Conservation (phyloP, 192 early-diverging fungal genomes). For the Coemansia sp. region DNA sequence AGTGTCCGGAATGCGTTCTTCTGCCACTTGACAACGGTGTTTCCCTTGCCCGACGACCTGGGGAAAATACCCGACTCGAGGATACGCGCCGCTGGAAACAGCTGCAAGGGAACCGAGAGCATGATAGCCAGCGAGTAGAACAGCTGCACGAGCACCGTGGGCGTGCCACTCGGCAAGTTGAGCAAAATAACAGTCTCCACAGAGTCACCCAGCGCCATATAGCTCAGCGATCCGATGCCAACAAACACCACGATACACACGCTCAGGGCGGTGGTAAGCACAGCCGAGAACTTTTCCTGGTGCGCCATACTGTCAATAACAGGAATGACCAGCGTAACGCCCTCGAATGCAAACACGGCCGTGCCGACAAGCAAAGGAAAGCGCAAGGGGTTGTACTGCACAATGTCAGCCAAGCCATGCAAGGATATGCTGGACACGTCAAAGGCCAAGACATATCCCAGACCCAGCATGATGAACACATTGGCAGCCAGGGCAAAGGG, state of each 20-base stretch:
- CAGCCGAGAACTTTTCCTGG: slow-evolving; percentile 78
- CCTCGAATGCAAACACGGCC: slow-evolving; percentile 89
- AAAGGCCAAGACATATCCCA: slow-evolving; percentile 82
- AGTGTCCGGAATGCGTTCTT: slow-evolving; percentile 81
- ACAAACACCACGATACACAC: slow-evolving; percentile 81
- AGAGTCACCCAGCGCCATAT: slow-evolving; percentile 81
- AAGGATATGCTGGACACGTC: slow-evolving; percentile 57
- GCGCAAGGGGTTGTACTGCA: slow-evolving; percentile 73
- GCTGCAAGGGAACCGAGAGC: slow-evolving; percentile 87
- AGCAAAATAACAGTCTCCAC: slow-evolving; percentile 89
- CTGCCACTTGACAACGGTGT: slow-evolving; percentile 79
- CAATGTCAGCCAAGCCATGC: slow-evolving; percentile 62
- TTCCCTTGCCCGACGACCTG: slow-evolving; percentile 78
- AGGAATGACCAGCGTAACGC: slow-evolving; percentile 81
- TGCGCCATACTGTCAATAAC: slow-evolving; percentile 83
- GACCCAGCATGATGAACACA: slow-evolving; percentile 87
- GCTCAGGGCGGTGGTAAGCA: slow-evolving; percentile 75
- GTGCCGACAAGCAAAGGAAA: slow-evolving; percentile 93
- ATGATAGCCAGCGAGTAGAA: slow-evolving; percentile 94
- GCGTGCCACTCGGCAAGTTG: slow-evolving; percentile 71
- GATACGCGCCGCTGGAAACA: slow-evolving; percentile 94
- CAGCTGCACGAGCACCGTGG: slow-evolving; percentile 73
- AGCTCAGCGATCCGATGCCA: slow-evolving; percentile 77
- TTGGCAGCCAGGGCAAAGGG: slow-evolving; percentile 89
- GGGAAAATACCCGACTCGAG: slow-evolving; percentile 83